phyloP scores from a whole-genome alignment of 2,329 filamentous ascomycete species.

The Thielaviopsis euricoi region DNA sequence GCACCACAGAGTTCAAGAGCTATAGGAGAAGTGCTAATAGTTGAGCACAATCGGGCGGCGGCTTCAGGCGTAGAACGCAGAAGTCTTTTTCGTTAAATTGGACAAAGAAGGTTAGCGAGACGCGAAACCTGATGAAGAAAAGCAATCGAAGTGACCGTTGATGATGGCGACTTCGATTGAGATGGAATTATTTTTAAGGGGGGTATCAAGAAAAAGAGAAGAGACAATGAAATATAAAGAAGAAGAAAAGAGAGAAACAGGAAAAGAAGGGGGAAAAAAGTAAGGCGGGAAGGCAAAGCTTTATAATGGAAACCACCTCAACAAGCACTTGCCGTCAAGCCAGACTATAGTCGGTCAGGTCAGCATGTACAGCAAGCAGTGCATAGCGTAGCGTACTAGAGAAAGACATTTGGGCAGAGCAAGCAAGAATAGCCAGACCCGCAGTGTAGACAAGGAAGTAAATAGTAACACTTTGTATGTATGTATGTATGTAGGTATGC shows the following conservation, averaged over 20 bases:
- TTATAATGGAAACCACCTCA: too few species aligned
- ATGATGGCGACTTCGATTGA: neutral
- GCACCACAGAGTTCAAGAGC: conserved; percentile 13
- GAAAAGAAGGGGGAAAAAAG: neutral
- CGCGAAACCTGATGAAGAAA: neutral
- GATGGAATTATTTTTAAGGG: neutral
- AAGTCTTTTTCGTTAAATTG: neutral
- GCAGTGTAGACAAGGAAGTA: too few species aligned
- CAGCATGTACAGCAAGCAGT: too few species aligned
- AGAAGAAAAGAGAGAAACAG: neutral
- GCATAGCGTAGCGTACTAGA: too few species aligned
- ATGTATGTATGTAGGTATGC: too few species aligned
- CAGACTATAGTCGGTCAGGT: too few species aligned
- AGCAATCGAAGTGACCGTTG: neutral
- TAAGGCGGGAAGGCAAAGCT: too few species aligned
- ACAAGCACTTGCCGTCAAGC: too few species aligned
- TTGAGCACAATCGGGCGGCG: conserved; percentile 14
- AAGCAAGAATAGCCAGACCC: too few species aligned
- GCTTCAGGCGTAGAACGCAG: conserved; percentile 7
- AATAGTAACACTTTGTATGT: too few species aligned
- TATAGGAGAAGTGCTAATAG: conserved; percentile 15
- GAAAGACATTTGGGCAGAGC: too few species aligned
- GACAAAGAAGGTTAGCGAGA: too few species aligned
- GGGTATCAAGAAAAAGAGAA: neutral
- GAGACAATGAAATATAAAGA: neutral